Evolutionary conservation across 192 early-diverging fungal genomes (phyloP).

Genomic region (Entomortierella parvispora): DNA sequence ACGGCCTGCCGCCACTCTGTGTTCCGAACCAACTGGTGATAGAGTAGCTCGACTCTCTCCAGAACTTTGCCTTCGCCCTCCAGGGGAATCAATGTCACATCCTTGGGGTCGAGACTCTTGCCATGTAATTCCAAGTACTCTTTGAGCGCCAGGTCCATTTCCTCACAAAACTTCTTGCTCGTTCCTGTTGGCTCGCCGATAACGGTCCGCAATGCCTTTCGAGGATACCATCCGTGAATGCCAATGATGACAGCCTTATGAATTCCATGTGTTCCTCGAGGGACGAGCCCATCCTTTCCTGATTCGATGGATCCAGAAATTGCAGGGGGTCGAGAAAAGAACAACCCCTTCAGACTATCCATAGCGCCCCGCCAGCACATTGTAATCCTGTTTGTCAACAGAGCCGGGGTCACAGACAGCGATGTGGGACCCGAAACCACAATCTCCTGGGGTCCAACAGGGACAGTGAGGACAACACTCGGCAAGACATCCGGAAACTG

Average conservation of each 20-base stretch:
- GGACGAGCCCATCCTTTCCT: background rate
- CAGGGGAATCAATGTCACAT: constrained; percentile 83
- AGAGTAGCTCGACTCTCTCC: constrained; percentile 82
- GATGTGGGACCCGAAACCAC: background rate
- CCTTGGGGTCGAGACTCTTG: constrained; percentile 54
- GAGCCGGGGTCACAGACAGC: background rate
- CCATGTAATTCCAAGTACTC: constrained; percentile 64
- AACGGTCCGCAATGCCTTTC: constrained; percentile 72
- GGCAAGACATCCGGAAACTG: constrained; percentile 38
- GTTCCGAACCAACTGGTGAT: constrained; percentile 70
- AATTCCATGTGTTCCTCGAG: constrained; percentile 44
- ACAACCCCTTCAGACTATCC: background rate
- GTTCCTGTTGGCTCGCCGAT: constrained; percentile 95
- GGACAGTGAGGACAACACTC: constrained; percentile 17
- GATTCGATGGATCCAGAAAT: too few relatives aligned
- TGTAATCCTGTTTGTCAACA: background rate
- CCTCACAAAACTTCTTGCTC: constrained; percentile 86
- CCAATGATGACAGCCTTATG: constrained; percentile 80
- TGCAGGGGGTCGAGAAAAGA: constrained; percentile 3
- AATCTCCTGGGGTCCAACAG: constrained; percentile 9
- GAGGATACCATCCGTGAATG: constrained; percentile 96
- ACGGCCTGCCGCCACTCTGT: constrained; percentile 52
- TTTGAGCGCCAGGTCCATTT: constrained; percentile 80
- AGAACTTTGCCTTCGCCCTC: constrained; percentile 92
- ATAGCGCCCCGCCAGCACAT: constrained; percentile 7